Evolutionary conservation across 2,329 filamentous ascomycete species (phyloP).

Genomic region (Cercospora janseana): DNA sequence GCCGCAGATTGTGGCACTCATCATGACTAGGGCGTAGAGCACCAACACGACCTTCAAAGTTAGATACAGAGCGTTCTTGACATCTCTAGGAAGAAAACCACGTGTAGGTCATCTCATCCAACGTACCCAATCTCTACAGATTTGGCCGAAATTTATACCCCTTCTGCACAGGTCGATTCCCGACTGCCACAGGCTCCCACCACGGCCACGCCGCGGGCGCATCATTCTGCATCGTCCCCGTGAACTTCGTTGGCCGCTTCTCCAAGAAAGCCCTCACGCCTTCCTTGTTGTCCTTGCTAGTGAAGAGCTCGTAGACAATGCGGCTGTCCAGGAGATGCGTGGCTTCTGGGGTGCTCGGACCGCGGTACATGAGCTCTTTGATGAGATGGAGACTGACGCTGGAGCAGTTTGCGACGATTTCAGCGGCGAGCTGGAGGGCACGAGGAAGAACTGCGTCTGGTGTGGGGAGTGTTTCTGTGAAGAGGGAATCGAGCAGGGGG

Average conservation of each 20-base stretch:
- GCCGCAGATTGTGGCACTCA: too few species aligned
- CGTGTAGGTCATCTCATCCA: too few species aligned
- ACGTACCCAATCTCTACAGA: conserved; percentile 21
- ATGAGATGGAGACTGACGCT: conserved; percentile 63
- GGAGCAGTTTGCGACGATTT: conserved; percentile 66
- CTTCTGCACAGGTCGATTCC: conserved; percentile 40
- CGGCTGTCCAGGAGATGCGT: conserved; percentile 68
- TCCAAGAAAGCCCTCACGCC: conserved; percentile 68
- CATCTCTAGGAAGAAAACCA: too few species aligned
- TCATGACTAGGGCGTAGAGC: too few species aligned
- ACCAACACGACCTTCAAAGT: too few species aligned
- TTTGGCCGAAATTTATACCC: conserved; percentile 32
- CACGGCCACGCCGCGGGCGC: conserved; percentile 63
- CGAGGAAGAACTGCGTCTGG: conserved; percentile 61
- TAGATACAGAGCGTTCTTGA: too few species aligned
- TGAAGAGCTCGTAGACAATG: conserved; percentile 62
- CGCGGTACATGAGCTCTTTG: conserved; percentile 68
- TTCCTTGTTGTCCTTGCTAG: conserved; percentile 62
- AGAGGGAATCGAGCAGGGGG: conserved; percentile 57
- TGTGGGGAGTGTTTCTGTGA: conserved; percentile 61
- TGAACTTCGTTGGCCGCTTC: conserved; percentile 64
- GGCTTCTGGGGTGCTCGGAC: conserved; percentile 60
- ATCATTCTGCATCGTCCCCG: conserved; percentile 59
- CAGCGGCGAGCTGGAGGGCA: conserved; percentile 64
- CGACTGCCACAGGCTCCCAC: conserved; percentile 60